phyloP scores from a whole-genome alignment of 2,329 filamentous ascomycete genomes.

The Claviceps sp. region DNA sequence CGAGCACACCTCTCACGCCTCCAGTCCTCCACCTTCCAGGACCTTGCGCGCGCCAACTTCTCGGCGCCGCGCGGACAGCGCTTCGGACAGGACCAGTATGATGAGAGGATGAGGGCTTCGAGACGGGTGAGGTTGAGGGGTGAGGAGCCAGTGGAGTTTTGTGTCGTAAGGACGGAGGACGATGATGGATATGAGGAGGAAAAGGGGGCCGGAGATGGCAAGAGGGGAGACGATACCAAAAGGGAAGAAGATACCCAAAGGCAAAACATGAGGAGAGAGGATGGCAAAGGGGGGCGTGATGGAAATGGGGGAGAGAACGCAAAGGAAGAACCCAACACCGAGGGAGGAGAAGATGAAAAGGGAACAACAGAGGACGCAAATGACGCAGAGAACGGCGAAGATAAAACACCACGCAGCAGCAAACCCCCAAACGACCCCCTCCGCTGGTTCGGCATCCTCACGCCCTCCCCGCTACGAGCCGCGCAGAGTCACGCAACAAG shows the following conservation, averaged over 20 bases:
- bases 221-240: not conserved
- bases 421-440: constrained; percentile 28
- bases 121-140: constrained; percentile 17
- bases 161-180: not conserved
- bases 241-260: not conserved
- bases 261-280: not conserved
- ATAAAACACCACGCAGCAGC: not conserved
- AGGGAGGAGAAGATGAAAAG: not conserved
- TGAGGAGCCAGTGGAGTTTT: not conserved
- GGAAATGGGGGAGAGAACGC: not conserved
- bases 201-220: not conserved
- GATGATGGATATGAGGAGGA: not conserved
- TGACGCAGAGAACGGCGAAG: not conserved
- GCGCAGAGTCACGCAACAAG: constrained; percentile 47
- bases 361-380: not conserved
- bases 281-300: not conserved
- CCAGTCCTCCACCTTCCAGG: constrained; percentile 42
- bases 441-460: constrained; percentile 42
- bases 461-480: constrained; percentile 36
- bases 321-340: not conserved
- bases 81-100: constrained; percentile 59
- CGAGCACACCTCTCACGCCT: constrained; percentile 38
- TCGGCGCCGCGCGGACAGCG: constrained; percentile 46
- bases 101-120: constrained; percentile 56
- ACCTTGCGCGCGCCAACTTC: constrained; percentile 65